phyloP scores from a whole-genome alignment of 1,284 basidiomycete species.

The Bjerkandera adusta region DNA sequence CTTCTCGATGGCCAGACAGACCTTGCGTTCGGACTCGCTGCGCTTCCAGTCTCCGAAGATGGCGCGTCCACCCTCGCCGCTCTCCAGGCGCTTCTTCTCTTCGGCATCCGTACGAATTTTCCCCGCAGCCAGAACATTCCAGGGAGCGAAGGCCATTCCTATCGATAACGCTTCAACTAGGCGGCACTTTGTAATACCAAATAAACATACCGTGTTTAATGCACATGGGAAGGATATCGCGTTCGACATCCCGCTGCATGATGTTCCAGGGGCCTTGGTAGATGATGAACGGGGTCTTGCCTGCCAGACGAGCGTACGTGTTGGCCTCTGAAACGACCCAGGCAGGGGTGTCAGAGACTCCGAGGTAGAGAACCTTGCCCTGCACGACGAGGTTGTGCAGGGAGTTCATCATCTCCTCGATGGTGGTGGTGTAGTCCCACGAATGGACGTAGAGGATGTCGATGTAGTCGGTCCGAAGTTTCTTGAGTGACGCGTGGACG shows the following conservation, averaged over 20 bases:
- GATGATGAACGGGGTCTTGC: constrained; percentile 47
- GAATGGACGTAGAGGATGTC: constrained; percentile 43
- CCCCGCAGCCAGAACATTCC: constrained; percentile 30
- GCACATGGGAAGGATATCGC: constrained; percentile 54
- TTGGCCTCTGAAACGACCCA: constrained; percentile 29
- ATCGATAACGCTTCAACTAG: neutral
- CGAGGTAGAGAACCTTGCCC: constrained; percentile 33
- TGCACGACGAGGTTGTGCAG: constrained; percentile 41
- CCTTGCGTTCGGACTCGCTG: constrained; percentile 18
- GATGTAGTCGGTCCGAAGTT: constrained; percentile 43
- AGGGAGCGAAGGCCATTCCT: constrained; percentile 22
- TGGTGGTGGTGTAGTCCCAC: constrained; percentile 42
- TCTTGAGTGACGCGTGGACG: constrained; percentile 38
- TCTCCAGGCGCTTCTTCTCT: constrained; percentile 21
- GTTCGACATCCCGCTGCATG: constrained; percentile 42
- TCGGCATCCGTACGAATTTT: constrained; percentile 28
- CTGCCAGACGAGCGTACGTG: constrained; percentile 32
- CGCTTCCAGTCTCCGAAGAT: constrained; percentile 23
- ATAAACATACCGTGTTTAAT: constrained; percentile 32
- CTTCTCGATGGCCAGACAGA: constrained; percentile 24
- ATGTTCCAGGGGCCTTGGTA: constrained; percentile 55
- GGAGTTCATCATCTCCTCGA: constrained; percentile 51
- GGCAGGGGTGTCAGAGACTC: constrained; percentile 28
- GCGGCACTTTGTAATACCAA: neutral
- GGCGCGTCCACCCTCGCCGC: constrained; percentile 20